Base-by-base conservation (phyloP, 176 grass and related monocot genomes). In the Triticum urartu region DNA sequence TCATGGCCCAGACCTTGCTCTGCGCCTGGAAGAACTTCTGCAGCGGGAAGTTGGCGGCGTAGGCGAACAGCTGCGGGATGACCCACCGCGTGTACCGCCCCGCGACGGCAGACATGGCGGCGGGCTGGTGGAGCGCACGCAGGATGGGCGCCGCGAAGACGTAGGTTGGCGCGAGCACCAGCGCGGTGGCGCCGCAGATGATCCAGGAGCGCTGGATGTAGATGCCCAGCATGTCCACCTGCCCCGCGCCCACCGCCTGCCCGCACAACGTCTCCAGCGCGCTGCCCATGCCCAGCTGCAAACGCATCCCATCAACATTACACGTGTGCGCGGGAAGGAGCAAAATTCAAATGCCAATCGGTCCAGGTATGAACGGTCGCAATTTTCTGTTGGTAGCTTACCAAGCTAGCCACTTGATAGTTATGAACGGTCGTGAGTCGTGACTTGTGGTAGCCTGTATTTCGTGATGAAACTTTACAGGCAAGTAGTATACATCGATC, bases 21-120 rank as follows among this genome's bases (percentile, higher is more conserved):
- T 92, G 93, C 22, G 93, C 7, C 82, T 92, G 90, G 78, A 90
- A 94, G 77, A 94, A 94, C 69, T 94, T 94, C 75, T 90, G 93
- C 20, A 94, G 87, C 60, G 93, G 93, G 82, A 92, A 94, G 88
- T 94, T 94, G 38, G 86, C 66, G 21, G 89, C 93, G 83, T 92
- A 88, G n/a, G 93, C 93, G 56, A 89, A 84, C 0, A 94, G 79
- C 87, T 92, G 93, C 13, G 90, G 93, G 21, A 81, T 1, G 3
- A 72, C 85, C 90, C 87, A 94, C 2, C 87, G 83, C 10, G 82
- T 45, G 79, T 90, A 94, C 5, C 18, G 50, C 0, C 90, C 90
- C 1, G 93, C 67, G 1, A 88, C 90, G 67, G 5, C 60, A 12
- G 89, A 63, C 50, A 94, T 77, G 48, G 83, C 90, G 21, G 0